phyloP scores from a whole-genome alignment of 371 early-diverging fungal genomes.

The Mortierella sp. region DNA sequence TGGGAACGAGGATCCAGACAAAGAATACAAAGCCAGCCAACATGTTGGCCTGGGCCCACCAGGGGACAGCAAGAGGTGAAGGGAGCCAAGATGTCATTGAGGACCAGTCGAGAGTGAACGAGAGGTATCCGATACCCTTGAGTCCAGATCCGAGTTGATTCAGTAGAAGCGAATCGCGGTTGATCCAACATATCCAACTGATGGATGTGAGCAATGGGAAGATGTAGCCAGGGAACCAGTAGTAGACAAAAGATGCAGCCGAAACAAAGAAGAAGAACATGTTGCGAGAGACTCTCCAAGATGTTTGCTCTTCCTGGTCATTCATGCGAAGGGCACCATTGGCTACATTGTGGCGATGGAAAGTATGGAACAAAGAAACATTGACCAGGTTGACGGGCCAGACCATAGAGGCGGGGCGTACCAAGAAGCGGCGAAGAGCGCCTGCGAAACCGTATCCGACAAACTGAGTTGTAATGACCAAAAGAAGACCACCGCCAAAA shows the following conservation, averaged over 20 bases:
- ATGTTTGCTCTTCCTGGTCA: constrained; percentile 46
- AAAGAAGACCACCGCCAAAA: constrained; percentile 70
- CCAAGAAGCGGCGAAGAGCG: constrained; percentile 78
- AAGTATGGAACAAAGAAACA: constrained; percentile 79
- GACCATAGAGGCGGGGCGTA: constrained; percentile 86
- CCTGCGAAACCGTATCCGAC: constrained; percentile 92
- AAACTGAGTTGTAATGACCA: constrained; percentile 77
- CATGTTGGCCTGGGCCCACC: constrained; percentile 80
- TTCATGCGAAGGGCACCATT: constrained; percentile 36
- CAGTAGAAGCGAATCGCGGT: constrained; percentile 67
- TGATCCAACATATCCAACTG: constrained; percentile 82
- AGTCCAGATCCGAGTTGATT: constrained; percentile 73
- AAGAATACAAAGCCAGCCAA: constrained; percentile 76
- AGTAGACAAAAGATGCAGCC: constrained; percentile 71
- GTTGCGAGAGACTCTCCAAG: constrained; percentile 59
- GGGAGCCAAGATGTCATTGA: constrained; percentile 72
- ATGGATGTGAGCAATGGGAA: constrained; percentile 78
- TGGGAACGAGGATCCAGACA: constrained; percentile 82
- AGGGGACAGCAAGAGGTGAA: constrained; percentile 82
- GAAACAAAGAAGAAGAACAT: constrained; percentile 75
- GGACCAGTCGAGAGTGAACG: constrained; percentile 84
- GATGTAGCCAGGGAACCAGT: constrained; percentile 85
- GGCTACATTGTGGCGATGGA: constrained; percentile 66
- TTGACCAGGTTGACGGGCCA: constrained; percentile 88
- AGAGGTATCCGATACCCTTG: constrained; percentile 76